These are phyloP conservation scores for Coniochaeta sp. DNA, from an alignment of 2,329 filamentous ascomycete genomes.

Conservation along the genomic window DNA sequence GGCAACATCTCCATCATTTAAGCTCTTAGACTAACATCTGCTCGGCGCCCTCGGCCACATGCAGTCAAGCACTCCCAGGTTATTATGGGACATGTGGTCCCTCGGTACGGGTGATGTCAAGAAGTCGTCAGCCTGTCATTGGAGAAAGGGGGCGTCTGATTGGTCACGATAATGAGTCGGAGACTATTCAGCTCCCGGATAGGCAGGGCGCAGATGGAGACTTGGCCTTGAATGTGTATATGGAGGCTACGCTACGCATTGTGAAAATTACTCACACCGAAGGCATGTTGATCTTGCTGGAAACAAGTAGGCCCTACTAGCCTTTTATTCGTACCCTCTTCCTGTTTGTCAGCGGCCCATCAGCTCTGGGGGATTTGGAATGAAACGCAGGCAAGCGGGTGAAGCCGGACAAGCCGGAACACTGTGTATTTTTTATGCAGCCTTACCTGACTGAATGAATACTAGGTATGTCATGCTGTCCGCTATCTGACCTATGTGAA, in stretches of 20 bases:
- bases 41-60: background rate
- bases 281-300: no score
- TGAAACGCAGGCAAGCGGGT: background rate
- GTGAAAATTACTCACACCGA: no score
- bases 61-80: no score
- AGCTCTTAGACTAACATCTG: background rate
- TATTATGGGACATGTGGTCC: background rate
- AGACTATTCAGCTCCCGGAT: background rate
- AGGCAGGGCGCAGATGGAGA: background rate
- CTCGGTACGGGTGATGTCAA: background rate
- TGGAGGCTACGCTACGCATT: no score
- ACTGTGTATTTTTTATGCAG: no score
- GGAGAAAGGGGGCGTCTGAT: background rate
- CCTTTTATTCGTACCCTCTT: background rate
- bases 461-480: no score
- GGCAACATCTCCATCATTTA: background rate
- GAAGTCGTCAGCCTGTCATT: background rate
- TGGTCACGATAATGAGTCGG: background rate
- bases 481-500: no score
- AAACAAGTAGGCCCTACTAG: no score
- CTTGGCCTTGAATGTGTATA: no score
- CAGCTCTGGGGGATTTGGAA: background rate
- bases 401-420: background rate
- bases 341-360: background rate
- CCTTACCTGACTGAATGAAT: no score